Percentiles rank a stretch among this genome's conserved stretches.
Conservation (phyloP, 345 rosid genomes). For the Dimocarpus longan region DNA sequence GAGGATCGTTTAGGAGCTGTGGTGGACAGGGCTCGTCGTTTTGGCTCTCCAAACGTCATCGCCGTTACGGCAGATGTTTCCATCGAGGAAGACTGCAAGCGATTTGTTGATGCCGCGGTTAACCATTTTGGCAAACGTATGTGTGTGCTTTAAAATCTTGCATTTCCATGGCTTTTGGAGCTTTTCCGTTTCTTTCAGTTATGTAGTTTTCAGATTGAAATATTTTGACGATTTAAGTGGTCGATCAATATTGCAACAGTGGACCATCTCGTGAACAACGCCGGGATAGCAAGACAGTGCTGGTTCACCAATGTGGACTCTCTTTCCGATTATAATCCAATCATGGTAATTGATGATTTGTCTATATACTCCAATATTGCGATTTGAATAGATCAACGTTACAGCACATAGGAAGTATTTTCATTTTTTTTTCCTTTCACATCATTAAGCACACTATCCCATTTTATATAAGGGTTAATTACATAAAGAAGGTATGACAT, state of each 20-base stretch:
- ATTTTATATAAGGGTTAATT: too few species aligned
- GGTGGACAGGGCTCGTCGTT: conserved; percentile 24
- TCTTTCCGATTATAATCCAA: conserved; percentile 11
- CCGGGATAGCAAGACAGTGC: conserved; percentile 20
- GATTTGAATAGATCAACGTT: too few species aligned
- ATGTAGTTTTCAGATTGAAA: background rate
- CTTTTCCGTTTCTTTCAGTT: background rate
- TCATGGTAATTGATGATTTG: conserved; percentile 21
- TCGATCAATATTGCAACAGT: conserved; percentile 10
- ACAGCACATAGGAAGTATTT: too few species aligned
- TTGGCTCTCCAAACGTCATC: conserved; percentile 40
- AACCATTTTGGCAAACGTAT: conserved; percentile 38
- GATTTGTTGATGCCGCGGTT: conserved; percentile 20
- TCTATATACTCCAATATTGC: too few species aligned
- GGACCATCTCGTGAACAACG: conserved; percentile 37
- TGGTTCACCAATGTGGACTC: conserved; percentile 19
- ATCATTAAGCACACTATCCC: too few species aligned
- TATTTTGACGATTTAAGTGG: background rate
- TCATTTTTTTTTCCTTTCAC: too few species aligned
- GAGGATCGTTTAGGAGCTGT: conserved; percentile 27
- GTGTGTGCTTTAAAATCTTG: background rate
- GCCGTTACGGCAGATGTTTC: conserved; percentile 32
- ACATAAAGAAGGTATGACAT: too few species aligned
- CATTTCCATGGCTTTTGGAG: background rate
- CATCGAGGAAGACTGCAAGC: conserved; percentile 31